Evolutionary conservation across 202 grass and related monocot genomes (phyloP).

Genomic region (Cymbopogon flexuosus): DNA sequence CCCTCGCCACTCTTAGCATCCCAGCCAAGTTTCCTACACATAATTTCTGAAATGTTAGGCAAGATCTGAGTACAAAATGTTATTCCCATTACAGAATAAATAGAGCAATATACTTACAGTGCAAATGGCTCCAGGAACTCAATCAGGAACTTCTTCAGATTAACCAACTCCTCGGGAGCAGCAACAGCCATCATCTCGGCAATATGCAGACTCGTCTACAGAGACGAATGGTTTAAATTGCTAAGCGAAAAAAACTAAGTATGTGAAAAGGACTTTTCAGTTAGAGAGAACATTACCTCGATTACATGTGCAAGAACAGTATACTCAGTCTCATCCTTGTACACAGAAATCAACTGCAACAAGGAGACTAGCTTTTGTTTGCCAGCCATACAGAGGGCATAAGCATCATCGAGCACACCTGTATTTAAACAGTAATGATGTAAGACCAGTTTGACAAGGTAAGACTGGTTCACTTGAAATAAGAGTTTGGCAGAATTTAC

Average conservation of each 20-base stretch:
- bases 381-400: constrained; percentile 82
- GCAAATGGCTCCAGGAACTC: constrained; percentile 65
- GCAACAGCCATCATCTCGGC: constrained; percentile 57
- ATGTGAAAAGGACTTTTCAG: constrained; percentile 1
- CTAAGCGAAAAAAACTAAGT: constrained; percentile 8
- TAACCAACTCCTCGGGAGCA: constrained; percentile 59
- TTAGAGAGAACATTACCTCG: constrained; percentile 41
- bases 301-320: constrained; percentile 65
- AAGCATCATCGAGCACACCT: constrained; percentile 90
- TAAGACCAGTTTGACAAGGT: constrained; percentile 17
- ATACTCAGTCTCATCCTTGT: constrained; percentile 73
- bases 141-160: constrained; percentile 76
- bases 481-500: constrained; percentile 40
- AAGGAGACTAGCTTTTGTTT: constrained; percentile 77
- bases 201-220: constrained; percentile 62
- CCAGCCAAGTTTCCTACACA: constrained; percentile 80
- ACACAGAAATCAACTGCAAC: constrained; percentile 68
- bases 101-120: constrained; percentile 43
- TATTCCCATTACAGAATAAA: constrained; percentile 11
- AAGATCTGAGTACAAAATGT: constrained; percentile 17
- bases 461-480: constrained; percentile 19
- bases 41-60: constrained; percentile 22
- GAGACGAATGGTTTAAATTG: constrained; percentile 19
- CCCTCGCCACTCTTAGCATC: constrained; percentile 68
- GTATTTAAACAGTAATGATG: constrained; percentile 26